Percentiles rank a stretch among this genome's conserved stretches.
These are phyloP conservation scores for Plasmodium gonderi DNA, from an alignment of 169 alveolate species.

Conservation along the genomic window DNA sequence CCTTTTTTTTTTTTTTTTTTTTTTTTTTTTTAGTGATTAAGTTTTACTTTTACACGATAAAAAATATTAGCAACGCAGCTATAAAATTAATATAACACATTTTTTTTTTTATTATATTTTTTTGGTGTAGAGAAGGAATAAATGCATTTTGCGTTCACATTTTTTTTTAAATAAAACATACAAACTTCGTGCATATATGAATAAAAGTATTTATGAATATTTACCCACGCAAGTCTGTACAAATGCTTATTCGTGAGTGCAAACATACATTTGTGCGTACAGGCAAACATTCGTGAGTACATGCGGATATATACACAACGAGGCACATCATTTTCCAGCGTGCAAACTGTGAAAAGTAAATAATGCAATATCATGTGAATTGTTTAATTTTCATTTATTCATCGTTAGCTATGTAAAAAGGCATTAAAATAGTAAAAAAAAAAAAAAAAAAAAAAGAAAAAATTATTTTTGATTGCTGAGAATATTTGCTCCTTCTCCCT, in stretches of 20 bases:
- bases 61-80: not conserved
- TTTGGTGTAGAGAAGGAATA: not conserved
- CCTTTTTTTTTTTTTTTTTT: not conserved
- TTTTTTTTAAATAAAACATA: not conserved
- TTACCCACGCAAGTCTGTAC: too few relatives aligned
- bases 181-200: not conserved
- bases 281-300: not conserved
- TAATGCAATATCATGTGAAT: not conserved
- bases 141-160: not conserved
- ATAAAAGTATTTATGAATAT: too few relatives aligned
- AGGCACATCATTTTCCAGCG: not conserved
- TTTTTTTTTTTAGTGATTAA: too few relatives aligned
- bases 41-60: too few relatives aligned
- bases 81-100: not conserved
- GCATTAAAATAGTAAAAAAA: not conserved
- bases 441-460: not conserved
- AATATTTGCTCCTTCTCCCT: not conserved
- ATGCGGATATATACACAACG: not conserved
- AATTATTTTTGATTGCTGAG: not conserved
- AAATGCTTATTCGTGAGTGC: not conserved
- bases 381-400: not conserved
- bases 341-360: not conserved
- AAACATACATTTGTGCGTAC: not conserved
- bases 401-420: not conserved
- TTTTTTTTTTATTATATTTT: not conserved